A percentile compares a stretch with the other conserved stretches of the same genome.
phyloP scores from a whole-genome alignment of 805 yeast genomes.

The Blastobotrys americana region DNA sequence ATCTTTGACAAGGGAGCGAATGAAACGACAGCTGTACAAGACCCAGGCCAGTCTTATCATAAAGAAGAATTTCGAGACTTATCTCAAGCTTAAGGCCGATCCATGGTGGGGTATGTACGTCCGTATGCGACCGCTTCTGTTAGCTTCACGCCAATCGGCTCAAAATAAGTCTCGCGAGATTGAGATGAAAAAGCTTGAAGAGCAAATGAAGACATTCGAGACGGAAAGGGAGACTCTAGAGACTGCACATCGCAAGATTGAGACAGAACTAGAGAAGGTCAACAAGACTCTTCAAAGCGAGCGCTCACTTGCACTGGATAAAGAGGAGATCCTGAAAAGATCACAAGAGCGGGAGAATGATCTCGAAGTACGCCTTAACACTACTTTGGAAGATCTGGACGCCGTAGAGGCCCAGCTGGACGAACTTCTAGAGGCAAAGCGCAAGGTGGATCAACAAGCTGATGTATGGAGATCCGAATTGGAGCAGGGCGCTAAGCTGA shows the following conservation, averaged over 20 bases:
- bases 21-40: constrained; percentile 45
- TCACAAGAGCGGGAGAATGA: constrained; percentile 38
- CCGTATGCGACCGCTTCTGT: constrained; percentile 67
- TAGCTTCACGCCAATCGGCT: constrained; percentile 52
- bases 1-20: constrained; percentile 43
- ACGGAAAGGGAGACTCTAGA: constrained; percentile 25
- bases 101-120: constrained; percentile 77
- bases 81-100: constrained; percentile 42
- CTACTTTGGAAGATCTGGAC: constrained; percentile 29
- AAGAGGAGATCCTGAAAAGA: constrained; percentile 40
- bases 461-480: constrained; percentile 31
- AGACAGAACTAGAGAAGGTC: constrained; percentile 26
- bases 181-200: constrained; percentile 29
- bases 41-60: constrained; percentile 66
- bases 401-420: constrained; percentile 27
- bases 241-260: constrained; percentile 22
- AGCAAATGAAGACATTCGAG: constrained; percentile 21
- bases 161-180: constrained; percentile 41
- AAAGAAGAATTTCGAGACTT: constrained; percentile 50
- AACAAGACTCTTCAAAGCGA: constrained; percentile 35
- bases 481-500: constrained; percentile 30
- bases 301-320: constrained; percentile 38
- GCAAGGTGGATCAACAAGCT: constrained; percentile 28
- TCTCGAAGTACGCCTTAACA: constrained; percentile 27
- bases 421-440: constrained; percentile 29